Evolutionary conservation across 805 yeast genomes (phyloP).

Genomic region (Candida saitoana): DNA sequence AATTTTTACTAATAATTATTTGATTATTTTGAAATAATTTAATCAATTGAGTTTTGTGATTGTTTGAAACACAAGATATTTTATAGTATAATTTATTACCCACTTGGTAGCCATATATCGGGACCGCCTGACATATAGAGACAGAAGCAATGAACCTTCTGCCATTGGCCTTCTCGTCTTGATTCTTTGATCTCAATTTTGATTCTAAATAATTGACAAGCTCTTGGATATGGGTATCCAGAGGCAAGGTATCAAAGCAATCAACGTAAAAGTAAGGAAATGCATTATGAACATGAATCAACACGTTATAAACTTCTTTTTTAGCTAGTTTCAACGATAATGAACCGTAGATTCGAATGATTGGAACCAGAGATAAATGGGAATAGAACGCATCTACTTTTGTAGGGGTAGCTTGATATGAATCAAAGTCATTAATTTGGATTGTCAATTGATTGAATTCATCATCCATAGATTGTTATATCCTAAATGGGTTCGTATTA

Average conservation of each 20-base stretch:
- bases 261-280: constrained; percentile 77
- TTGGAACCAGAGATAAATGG: constrained; percentile 56
- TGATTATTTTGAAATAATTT: constrained; percentile 33
- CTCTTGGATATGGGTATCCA: constrained; percentile 19
- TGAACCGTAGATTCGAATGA: constrained; percentile 74
- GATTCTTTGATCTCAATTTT: not conserved
- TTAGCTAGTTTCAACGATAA: constrained; percentile 43
- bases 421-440: constrained; percentile 62
- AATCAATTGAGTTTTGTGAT: constrained; percentile 51
- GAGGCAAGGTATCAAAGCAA: constrained; percentile 39
- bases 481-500: no score
- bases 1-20: constrained; percentile 5
- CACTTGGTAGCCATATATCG: constrained; percentile 78
- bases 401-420: constrained; percentile 58
- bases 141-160: constrained; percentile 54
- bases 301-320: constrained; percentile 26
- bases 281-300: constrained; percentile 76
- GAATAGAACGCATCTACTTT: constrained; percentile 45
- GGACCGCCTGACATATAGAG: constrained; percentile 65
- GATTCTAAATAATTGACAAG: constrained; percentile 46
- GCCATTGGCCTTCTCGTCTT: constrained; percentile 2
- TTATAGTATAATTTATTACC: constrained; percentile 66
- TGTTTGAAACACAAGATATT: constrained; percentile 62
- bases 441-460: constrained; percentile 22
- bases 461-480: constrained; percentile 8